phyloP scores from a whole-genome alignment of 1,284 basidiomycete species.

The Fistulina hepatica region DNA sequence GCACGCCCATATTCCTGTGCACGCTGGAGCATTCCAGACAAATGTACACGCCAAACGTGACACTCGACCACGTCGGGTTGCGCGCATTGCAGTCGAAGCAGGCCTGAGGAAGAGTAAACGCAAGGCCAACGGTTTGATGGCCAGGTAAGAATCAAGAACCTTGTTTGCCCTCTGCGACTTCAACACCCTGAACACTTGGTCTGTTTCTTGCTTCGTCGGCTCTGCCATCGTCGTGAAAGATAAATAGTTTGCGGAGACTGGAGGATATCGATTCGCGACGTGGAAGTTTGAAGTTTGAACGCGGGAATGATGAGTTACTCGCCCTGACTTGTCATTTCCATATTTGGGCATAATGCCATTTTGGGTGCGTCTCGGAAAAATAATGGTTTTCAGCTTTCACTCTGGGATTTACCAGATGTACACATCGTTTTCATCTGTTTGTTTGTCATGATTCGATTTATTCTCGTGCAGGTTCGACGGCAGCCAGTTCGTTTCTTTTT shows the following conservation, averaged over 20 bases:
- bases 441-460: constrained; percentile 77
- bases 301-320: too few relatives aligned
- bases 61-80: constrained; percentile 97
- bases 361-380: too few relatives aligned
- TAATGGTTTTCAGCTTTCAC: too few relatives aligned
- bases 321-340: too few relatives aligned
- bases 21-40: constrained; percentile 95
- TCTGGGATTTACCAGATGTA: too few relatives aligned
- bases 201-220: constrained; percentile 68
- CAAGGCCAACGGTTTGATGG: too few relatives aligned
- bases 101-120: too few relatives aligned
- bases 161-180: constrained; percentile 85
- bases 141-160: too few relatives aligned
- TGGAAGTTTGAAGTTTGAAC: too few relatives aligned
- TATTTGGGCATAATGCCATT: too few relatives aligned
- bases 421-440: background rate
- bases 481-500: background rate
- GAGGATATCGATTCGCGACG: too few relatives aligned
- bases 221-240: constrained; percentile 46
- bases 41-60: constrained; percentile 95
- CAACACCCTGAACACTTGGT: constrained; percentile 66
- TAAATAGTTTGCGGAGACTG: too few relatives aligned
- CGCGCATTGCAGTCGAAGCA: constrained; percentile 97
- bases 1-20: constrained; percentile 96
- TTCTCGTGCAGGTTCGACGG: constrained; percentile 70